Base-by-base conservation (phyloP, 306 rosid genomes). In the Quercus glauca region DNA sequence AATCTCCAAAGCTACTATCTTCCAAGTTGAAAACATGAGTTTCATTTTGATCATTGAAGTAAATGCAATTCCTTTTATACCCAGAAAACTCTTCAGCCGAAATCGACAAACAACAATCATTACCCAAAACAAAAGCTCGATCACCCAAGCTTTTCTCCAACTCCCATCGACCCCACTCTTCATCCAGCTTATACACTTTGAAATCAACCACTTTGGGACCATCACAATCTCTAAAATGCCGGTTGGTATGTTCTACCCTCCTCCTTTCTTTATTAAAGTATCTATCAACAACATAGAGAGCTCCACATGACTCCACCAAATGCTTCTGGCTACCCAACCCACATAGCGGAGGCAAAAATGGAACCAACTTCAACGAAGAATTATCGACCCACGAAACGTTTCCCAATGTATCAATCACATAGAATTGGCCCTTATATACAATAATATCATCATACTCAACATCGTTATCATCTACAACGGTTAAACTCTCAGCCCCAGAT, bases 321-420 rank as follows among this genome's bases (percentile, higher is more conserved):
- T 91, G 90, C 60, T 94, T 94, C 73, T 85, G 85, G 72, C 76
- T 65, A 5, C 95, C 97, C 19, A 77, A 29, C 3, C 97, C 92
- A 58, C 79, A 80, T 75, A 91, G 56, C 0, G 86, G 89, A 76
- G 97, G 94, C 3, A 89, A 82, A 74, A 83, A 85, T n/a, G 82
- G 89, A 0, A 91, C 55, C 79, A 88, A 64, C 52, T 76, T 74
- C 78, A 89, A 67, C 0, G 86, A 84, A 17, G 79, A 73, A 0
- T 51, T 37, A 37, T 87, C 89, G 21, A 94, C 60, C 94, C 95
- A 87, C 8, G 84, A 91, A 52, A 92, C 81, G 0, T 88, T 81
- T 1, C 97, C 98, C 93, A 86, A 86, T 33, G 69, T 77, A 68
- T 92, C 94, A 12, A 91, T 89, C 10, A 88, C 94, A 70, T 88